These are phyloP conservation scores for Sambucus nigra DNA, from an alignment of 129 eudicot species.

Conservation along the genomic window DNA sequence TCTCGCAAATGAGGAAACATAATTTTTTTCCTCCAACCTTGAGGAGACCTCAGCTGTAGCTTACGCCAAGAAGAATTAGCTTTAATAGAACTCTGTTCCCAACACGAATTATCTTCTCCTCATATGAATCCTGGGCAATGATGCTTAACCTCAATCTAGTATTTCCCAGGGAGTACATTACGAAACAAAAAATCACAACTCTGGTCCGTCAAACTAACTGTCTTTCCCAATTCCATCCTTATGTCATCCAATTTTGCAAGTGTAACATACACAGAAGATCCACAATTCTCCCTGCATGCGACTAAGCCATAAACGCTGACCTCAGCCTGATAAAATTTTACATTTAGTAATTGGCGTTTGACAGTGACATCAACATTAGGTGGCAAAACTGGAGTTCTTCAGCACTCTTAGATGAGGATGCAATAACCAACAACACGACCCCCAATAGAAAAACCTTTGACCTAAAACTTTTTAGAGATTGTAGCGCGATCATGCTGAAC, in stretches of 20 bases:
- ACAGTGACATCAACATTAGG: conserved; percentile 66
- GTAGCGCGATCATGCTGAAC: too few relatives aligned
- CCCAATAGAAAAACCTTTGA: too few relatives aligned
- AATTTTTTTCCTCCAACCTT: too few relatives aligned
- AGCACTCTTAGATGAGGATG: conserved; percentile 58
- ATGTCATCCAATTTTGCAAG: conserved; percentile 59
- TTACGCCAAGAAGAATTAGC: too few relatives aligned
- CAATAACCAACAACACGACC: conserved; percentile 80
- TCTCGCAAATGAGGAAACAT: too few relatives aligned
- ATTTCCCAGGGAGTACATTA: conserved; percentile 86
- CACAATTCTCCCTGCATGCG: conserved; percentile 83
- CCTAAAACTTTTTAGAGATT: too few relatives aligned
- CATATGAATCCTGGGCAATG: too few relatives aligned
- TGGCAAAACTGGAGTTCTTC: conserved; percentile 83
- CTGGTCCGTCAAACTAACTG: conserved; percentile 46
- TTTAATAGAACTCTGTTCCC: too few relatives aligned
- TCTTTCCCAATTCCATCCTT: conserved; percentile 37
- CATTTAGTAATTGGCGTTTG: conserved; percentile 55
- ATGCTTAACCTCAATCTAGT: conserved; percentile 93
- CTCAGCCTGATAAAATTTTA: conserved; percentile 87
- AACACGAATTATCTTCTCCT: too few relatives aligned
- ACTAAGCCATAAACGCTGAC: conserved; percentile 75
- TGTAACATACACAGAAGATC: conserved; percentile 56
- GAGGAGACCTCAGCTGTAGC: too few relatives aligned
- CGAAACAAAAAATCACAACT: conserved; percentile 58